Evolutionary conservation across 495 filamentous ascomycete genomes (phyloP), one percentile per base, ranked within the genome.

Genomic region (Pyrenula aspistea): DNA sequence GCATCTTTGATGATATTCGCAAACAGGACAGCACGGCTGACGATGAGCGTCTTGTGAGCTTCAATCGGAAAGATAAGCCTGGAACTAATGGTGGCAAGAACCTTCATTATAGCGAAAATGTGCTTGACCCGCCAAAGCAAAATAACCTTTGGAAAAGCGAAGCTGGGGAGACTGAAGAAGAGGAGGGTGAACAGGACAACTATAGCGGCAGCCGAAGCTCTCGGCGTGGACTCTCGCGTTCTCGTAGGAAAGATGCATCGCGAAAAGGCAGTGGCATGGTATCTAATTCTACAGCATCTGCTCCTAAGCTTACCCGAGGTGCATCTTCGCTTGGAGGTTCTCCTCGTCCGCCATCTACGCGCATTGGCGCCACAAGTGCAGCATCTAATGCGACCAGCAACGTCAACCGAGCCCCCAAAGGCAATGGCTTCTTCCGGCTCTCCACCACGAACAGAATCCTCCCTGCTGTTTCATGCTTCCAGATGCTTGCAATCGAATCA

Each of bases 401-500:
- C 15, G 31, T 15, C 31, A 8, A 4, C 31, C 31, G 15, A 15
- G 31, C 8, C 15, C 15, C 31, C 31, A 42, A 42, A 15, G 8
- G 15, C 31, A 68, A 64, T 22, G 67, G 67, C 2, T 70, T 67
- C 22, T 67, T 83, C 20, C 69, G 75, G 19, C 65, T 82, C 22
- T 67, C 81, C 10, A 78, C 80, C 15, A 83, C 83, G 2, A 86
- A 87, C 63, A 74, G 84, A 42, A 81, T 80, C 57, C 88, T 92
- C 59, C 88, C 92, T 51, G 82, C 85, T 12, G 82, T 96, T 56
- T 87, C 84, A 53, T 87, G 91, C 19, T 68, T 91, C 25, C 89
- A 92, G 63, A 91, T 94, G 74, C 80, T 92, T 25, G 90, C 92
- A 59, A 78, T 96, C 22, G 93, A 98, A 68, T 89, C 91, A 60